Evolutionary conservation across 345 rosid species (phyloP).

Genomic region (Bruguiera sexangula): DNA sequence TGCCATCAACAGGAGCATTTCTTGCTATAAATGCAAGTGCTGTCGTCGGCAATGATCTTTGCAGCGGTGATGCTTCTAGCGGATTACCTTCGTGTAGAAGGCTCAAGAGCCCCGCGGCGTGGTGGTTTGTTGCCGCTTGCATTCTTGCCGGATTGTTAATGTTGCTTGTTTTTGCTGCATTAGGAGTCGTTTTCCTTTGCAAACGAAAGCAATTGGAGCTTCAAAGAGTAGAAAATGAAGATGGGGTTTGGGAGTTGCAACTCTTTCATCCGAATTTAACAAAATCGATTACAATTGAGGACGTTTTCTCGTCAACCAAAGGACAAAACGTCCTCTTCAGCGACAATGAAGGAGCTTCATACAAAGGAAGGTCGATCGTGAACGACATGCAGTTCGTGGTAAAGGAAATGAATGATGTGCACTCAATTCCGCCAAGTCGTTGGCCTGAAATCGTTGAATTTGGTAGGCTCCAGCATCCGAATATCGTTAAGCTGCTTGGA

Average conservation of each 20-base stretch:
- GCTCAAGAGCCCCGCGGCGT: slow-evolving; percentile 19
- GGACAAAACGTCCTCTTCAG: slow-evolving; percentile 46
- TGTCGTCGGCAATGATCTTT: slow-evolving; percentile 64
- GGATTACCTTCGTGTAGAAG: slow-evolving; percentile 59
- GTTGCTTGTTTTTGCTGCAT: slow-evolving; percentile 32
- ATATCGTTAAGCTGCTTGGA: slow-evolving; percentile 52
- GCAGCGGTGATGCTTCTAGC: slow-evolving; percentile 39
- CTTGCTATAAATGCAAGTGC: slow-evolving; percentile 71
- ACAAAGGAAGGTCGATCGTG: slow-evolving; percentile 29
- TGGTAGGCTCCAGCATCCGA: slow-evolving; percentile 52
- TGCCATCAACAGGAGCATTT: slow-evolving; percentile 73
- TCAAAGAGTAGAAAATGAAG: slow-evolving; percentile 58
- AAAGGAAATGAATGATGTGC: slow-evolving; percentile 36
- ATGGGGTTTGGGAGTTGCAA: slow-evolving; percentile 68
- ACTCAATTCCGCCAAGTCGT: slow-evolving; percentile 31
- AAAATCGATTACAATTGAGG: slow-evolving; percentile 38
- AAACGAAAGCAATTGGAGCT: slow-evolving; percentile 31
- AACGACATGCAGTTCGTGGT: slow-evolving; percentile 40
- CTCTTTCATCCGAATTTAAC: slow-evolving; percentile 46
- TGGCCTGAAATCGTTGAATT: slow-evolving; percentile 33
- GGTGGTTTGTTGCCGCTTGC: slow-evolving; percentile 52
- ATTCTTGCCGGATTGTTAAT: slow-evolving; percentile 31
- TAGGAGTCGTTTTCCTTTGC: slow-evolving; percentile 30
- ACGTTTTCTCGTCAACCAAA: slow-evolving; percentile 39
- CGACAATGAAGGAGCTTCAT: slow-evolving; percentile 29